A percentile compares a stretch with the other conserved stretches of the same genome.
Evolutionary conservation across 2,329 filamentous ascomycete species (phyloP).

Genomic region (Cadophora sp.): DNA sequence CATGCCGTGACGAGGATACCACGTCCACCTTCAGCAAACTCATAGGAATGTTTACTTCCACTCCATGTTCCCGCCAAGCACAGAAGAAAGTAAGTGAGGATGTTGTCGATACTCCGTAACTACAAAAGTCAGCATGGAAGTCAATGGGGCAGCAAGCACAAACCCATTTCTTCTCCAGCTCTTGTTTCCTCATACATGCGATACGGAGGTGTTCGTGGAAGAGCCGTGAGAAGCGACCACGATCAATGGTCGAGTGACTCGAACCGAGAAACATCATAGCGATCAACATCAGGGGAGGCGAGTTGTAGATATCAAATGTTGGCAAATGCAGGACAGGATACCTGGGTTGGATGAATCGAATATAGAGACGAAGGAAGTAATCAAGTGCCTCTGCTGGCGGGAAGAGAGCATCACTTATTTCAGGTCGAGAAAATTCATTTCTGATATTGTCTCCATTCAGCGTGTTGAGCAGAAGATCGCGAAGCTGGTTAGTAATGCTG

Average conservation of each 20-base stretch:
- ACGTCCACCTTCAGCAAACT: conserved; percentile 40
- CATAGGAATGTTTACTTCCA: conserved; percentile 40
- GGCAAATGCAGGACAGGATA: conserved; percentile 41
- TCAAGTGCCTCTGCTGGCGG: conserved; percentile 39
- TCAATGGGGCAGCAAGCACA: conserved; percentile 13
- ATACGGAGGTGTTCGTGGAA: conserved; percentile 40
- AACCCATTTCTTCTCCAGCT: conserved; percentile 39
- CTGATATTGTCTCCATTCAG: conserved; percentile 32
- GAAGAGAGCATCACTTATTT: conserved; percentile 38
- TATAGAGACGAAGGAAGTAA: conserved; percentile 40
- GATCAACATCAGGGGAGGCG: conserved; percentile 36
- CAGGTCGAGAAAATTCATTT: conserved; percentile 33
- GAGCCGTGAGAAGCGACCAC: conserved; percentile 38
- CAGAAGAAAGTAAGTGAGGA: conserved; percentile 41
- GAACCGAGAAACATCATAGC: conserved; percentile 43
- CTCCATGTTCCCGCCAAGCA: conserved; percentile 41
- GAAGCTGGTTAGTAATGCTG: conserved; percentile 31
- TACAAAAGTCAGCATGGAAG: conserved; percentile 25
- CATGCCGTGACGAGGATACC: conserved; percentile 39
- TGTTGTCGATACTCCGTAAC: conserved; percentile 39
- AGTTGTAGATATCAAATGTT: conserved; percentile 39
- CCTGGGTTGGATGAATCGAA: conserved; percentile 39
- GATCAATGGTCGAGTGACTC: conserved; percentile 38
- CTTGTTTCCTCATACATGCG: conserved; percentile 33
- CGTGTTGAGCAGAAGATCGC: conserved; percentile 30